Base-by-base conservation (phyloP, 306 rosid species). In the Coriaria nepalensis region DNA sequence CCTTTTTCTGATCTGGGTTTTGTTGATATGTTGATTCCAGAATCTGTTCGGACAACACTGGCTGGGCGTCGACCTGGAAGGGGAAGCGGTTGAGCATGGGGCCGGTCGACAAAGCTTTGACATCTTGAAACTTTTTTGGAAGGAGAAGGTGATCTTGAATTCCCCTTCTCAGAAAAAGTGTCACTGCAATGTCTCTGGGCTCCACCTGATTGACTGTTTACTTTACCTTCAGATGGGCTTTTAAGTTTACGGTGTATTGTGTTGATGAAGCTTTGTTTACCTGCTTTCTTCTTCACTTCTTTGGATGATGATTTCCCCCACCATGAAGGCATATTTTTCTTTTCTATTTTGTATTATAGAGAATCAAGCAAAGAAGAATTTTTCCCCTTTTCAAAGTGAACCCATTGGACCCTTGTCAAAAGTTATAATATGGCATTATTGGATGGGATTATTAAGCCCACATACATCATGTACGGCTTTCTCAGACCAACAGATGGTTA, bases 71-170 rank as follows among this genome's bases (percentile, higher is more conserved):
- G 66, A n/a, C 73, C 68, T 53, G 98, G 98, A 69, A 79, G 96
- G 12, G 98, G 98, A 52, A 92, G 94, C 42, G 95, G 95, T 45
- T 85, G 97, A 66, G 97, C 75, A 73, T 40, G 73, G 52, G 81
- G 66, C 68, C 98, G 82, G 67, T 82, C 96, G 20, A 72, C 75
- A 73, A 90, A 90, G 75, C 98, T 92, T 71, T 85, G 98, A 71
- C 93, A 82, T 78, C 98, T 80, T 36, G 69, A 68, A 33, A 92
- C 98, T 43, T 65, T 37, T 72, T 79, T 92, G 69, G 93, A 82
- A 54, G 98, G 96, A 6, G 98, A 92, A 57, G 96, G 82, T 2
- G 94, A 87, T 69, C 92, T 76, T 61, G 96, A 79, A 64, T 57
- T 82, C 46, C 87, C 94, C 66, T 62, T 82, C 74, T 92, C 98